These are phyloP conservation scores for Chaetothyriales sp. DNA, from an alignment of 2,329 filamentous ascomycete species.

Conservation along the genomic window DNA sequence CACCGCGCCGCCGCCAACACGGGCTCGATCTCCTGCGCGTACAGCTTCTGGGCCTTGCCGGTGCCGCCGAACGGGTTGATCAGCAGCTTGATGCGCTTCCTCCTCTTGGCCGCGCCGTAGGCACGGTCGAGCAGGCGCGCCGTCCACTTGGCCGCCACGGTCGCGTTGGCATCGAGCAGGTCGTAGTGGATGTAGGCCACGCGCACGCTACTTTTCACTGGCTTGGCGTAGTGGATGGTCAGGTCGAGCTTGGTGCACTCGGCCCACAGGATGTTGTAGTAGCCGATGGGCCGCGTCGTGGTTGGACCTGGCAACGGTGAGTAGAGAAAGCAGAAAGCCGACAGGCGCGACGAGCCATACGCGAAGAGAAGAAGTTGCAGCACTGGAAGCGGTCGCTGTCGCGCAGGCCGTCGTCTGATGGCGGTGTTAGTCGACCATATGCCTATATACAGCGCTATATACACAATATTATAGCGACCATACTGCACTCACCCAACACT, in stretches of 20 bases:
- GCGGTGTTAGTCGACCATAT: slow-evolving; percentile 2
- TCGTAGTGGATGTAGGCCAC: slow-evolving; percentile 49
- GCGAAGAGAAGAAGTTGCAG: slow-evolving; percentile 42
- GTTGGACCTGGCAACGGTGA: slow-evolving; percentile 27
- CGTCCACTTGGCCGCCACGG: slow-evolving; percentile 41
- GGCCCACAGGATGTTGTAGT: slow-evolving; percentile 77
- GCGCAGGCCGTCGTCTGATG: slow-evolving; percentile 11
- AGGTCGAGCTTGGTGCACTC: slow-evolving; percentile 49
- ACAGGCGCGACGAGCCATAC: slow-evolving; percentile 23
- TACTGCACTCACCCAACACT: slow-evolving; percentile 39
- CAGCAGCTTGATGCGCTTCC: slow-evolving; percentile 71
- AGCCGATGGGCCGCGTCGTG: slow-evolving; percentile 49
- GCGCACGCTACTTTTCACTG: slow-evolving; percentile 40
- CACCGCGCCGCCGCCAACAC: slow-evolving; percentile 73
- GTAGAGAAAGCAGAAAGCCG: not conserved
- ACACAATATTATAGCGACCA: not conserved
- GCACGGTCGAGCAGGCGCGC: slow-evolving; percentile 52
- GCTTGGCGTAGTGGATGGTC: slow-evolving; percentile 58
- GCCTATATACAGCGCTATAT: not conserved
- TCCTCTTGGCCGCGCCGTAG: slow-evolving; percentile 54
- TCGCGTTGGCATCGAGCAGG: slow-evolving; percentile 39
- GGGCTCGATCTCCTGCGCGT: slow-evolving; percentile 61
- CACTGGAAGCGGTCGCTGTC: slow-evolving; percentile 30
- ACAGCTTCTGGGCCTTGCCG: slow-evolving; percentile 59
- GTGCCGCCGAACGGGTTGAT: slow-evolving; percentile 86